Conservation (phyloP, 495 filamentous ascomycete species). For the Cryomyces minteri region DNA sequence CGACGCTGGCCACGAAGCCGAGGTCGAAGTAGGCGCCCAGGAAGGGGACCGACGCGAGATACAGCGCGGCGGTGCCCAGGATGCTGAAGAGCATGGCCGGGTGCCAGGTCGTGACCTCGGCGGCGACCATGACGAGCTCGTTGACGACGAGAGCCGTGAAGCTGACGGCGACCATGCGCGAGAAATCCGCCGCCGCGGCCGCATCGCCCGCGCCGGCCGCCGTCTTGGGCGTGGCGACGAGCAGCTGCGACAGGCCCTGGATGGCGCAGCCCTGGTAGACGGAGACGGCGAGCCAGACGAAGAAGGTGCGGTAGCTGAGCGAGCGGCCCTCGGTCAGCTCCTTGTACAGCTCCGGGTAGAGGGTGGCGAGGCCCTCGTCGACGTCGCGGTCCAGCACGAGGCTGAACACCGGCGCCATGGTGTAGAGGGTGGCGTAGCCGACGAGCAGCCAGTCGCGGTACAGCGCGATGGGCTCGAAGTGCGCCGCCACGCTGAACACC, state of each 20-base stretch:
- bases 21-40: conserved; percentile 83
- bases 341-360: conserved; percentile 96
- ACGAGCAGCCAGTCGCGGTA: conserved; percentile 95
- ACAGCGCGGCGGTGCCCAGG: conserved; percentile 61
- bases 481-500: conserved; percentile 82
- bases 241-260: conserved; percentile 75
- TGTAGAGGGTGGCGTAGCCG: conserved; percentile 93
- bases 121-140: conserved; percentile 90
- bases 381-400: conserved; percentile 95
- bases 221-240: conserved; percentile 36
- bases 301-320: conserved; percentile 83
- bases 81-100: conserved; percentile 75
- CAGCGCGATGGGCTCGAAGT: conserved; percentile 82
- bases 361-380: conserved; percentile 75
- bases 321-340: conserved; percentile 74
- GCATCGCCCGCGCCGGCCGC: conserved; percentile 33
- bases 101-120: conserved; percentile 95
- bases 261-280: conserved; percentile 93
- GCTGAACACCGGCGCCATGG: conserved; percentile 82
- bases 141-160: conserved; percentile 89
- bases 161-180: conserved; percentile 71
- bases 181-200: background rate
- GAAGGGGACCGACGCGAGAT: conserved; percentile 70
- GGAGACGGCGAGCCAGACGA: conserved; percentile 88
- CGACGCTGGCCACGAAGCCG: conserved; percentile 54